phyloP scores from a whole-genome alignment of 1,284 basidiomycete genomes.

The Trametes hirsuta region DNA sequence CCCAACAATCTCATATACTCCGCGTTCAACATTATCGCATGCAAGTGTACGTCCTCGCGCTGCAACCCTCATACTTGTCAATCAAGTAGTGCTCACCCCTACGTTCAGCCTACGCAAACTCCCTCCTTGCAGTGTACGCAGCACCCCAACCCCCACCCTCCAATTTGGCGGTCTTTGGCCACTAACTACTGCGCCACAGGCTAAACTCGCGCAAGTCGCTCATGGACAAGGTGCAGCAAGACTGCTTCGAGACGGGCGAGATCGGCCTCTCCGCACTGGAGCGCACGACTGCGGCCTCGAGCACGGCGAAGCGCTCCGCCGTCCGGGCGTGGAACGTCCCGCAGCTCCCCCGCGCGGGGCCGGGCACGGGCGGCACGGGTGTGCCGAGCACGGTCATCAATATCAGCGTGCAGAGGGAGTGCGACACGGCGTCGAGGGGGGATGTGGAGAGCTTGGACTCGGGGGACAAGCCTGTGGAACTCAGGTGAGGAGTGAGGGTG shows the following conservation, averaged over 20 bases:
- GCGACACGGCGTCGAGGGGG: background rate
- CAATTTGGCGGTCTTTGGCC: too few relatives aligned
- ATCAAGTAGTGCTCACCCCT: background rate
- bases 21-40: constrained; percentile 1
- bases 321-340: background rate
- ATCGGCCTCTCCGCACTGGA: background rate
- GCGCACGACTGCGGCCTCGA: background rate
- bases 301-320: background rate
- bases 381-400: background rate
- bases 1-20: background rate
- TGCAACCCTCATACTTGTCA: background rate
- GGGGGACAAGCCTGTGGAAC: background rate
- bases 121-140: constrained; percentile 16
- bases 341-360: background rate
- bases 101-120: constrained; percentile 13
- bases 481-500: background rate
- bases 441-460: constrained; percentile 1
- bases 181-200: background rate
- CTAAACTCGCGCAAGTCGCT: constrained; percentile 5
- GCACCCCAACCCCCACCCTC: too few relatives aligned
- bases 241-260: background rate
- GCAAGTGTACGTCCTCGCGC: background rate
- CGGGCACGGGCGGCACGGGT: background rate
- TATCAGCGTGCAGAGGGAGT: background rate
- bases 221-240: background rate